Percentiles rank a stretch among this genome's conserved stretches.
These are phyloP conservation scores for Beta corolliflora DNA, from an alignment of 179 eudicot genomes.

Conservation along the genomic window DNA sequence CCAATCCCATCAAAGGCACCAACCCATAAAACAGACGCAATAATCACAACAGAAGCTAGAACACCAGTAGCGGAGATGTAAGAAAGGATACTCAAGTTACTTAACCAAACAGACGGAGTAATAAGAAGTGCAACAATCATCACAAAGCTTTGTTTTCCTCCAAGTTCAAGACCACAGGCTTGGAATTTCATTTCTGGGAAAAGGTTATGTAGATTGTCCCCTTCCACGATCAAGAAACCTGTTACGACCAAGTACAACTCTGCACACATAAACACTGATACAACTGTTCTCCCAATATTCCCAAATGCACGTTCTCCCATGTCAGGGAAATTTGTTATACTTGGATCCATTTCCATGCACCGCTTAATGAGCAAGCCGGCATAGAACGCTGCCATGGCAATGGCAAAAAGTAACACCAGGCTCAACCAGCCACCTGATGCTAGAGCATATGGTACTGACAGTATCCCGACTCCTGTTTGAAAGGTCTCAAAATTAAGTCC, in stretches of 20 bases:
- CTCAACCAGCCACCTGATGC: slow-evolving; percentile 81
- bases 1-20: slow-evolving; percentile 61
- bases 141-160: slow-evolving; percentile 54
- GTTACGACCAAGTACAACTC: slow-evolving; percentile 76
- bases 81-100: slow-evolving; percentile 57
- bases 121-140: slow-evolving; percentile 50
- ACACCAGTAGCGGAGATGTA: slow-evolving; percentile 75
- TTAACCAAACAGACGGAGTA: slow-evolving; percentile 66
- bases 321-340: slow-evolving; percentile 57
- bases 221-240: slow-evolving; percentile 74
- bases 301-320: slow-evolving; percentile 82
- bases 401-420: slow-evolving; percentile 47
- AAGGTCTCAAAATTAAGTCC: background rate
- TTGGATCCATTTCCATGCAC: slow-evolving; percentile 68
- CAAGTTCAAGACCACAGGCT: slow-evolving; percentile 38
- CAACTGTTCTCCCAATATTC: slow-evolving; percentile 48
- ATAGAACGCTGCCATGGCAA: slow-evolving; percentile 55
- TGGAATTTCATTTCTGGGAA: slow-evolving; percentile 42
- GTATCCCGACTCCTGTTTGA: slow-evolving; percentile 64
- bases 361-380: slow-evolving; percentile 57
- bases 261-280: slow-evolving; percentile 50
- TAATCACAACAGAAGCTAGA: slow-evolving; percentile 56
- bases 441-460: slow-evolving; percentile 68
- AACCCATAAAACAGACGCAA: slow-evolving; percentile 59
- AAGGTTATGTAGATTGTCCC: slow-evolving; percentile 63